These are phyloP conservation scores for Piper longum DNA, from an alignment of 164 flowering plant species.

Conservation along the genomic window DNA sequence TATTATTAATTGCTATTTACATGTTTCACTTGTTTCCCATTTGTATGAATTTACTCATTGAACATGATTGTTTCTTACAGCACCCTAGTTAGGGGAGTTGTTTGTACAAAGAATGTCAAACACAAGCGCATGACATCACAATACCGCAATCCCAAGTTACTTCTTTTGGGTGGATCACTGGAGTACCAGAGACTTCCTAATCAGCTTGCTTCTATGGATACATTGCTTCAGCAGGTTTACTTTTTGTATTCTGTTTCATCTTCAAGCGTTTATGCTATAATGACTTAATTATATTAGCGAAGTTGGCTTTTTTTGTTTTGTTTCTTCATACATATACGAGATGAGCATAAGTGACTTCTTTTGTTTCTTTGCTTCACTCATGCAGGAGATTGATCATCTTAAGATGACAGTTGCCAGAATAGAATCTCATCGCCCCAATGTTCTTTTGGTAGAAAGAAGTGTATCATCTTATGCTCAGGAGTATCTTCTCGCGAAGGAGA, in stretches of 20 bases:
- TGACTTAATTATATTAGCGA: not conserved
- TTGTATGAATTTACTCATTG: not conserved
- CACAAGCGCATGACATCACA: conserved; percentile 98
- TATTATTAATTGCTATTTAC: conserved; percentile 9
- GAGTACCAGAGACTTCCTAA: conserved; percentile 76
- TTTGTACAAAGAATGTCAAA: conserved; percentile 91
- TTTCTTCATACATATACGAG: not conserved
- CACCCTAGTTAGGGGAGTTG: conserved; percentile 73
- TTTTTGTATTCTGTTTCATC: conserved; percentile 1
- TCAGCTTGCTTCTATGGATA: conserved; percentile 75
- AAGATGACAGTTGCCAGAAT: conserved; percentile 74
- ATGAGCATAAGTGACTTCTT: not conserved
- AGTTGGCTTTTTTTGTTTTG: not conserved
- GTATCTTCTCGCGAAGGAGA: conserved; percentile 75
- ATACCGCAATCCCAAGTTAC: conserved; percentile 69
- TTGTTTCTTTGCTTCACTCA: not conserved
- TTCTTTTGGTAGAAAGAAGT: conserved; percentile 88
- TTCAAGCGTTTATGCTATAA: not conserved
- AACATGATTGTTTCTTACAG: conserved; percentile 27
- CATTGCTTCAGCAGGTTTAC: conserved; percentile 78
- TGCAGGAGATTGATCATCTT: conserved; percentile 86
- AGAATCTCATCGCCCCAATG: conserved; percentile 86
- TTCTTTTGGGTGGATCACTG: conserved; percentile 86
- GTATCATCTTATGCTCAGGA: conserved; percentile 93
- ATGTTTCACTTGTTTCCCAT: not conserved